Evolutionary conservation across 2,329 filamentous ascomycete species (phyloP), one percentile per base, ranked within the genome.

Genomic region (Cryphonectria nitschkei): DNA sequence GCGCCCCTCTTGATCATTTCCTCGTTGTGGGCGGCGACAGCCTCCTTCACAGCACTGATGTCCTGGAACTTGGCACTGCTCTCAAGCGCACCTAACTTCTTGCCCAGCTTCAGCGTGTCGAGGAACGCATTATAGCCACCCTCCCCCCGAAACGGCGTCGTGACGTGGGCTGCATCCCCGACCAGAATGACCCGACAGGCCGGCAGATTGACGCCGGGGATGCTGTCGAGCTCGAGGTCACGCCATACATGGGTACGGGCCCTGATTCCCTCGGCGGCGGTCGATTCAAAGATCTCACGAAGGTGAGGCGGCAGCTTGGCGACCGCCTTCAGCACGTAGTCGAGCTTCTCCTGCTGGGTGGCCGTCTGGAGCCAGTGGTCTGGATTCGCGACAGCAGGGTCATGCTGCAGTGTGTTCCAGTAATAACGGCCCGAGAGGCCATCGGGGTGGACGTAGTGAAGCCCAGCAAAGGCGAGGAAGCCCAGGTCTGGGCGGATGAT

Each of bases 391-490:
- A 41, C 54, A 19, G 26, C 19, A 8, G 29, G 19, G 54, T 77
- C 74, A 11, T 69, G 39, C 32, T 63, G 68, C 50, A 70, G 52
- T 22, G 74, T 1, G 26, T 69, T 71, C 76, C 76, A 78, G 58
- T 77, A 78, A 52, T 77, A 78, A 4, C 72, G 64, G 11, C 73
- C 77, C 0, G 76, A 75, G 16, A 76, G 73, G 41, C 73, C 70
- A 64, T 76, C 75, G 1, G 71, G 32, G 34, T 67, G 69, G 1
- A 74, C 74, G 4, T 72, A 65, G 66, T 75, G 73, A 56, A 78
- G 68, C 1, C 76, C 76, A 7, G 74, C 75, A 46, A 77, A 78
- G 8, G 75, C 32, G 60, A 68, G 68, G 26, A 67, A 74, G 1
- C 65, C 62, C 13, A 62, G 6, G 26, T 68, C 65, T 19, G 34